Evolutionary conservation across 2,329 filamentous ascomycete species (phyloP), one percentile per base, ranked within the genome.

Genomic region (Exophiala viscosa): DNA sequence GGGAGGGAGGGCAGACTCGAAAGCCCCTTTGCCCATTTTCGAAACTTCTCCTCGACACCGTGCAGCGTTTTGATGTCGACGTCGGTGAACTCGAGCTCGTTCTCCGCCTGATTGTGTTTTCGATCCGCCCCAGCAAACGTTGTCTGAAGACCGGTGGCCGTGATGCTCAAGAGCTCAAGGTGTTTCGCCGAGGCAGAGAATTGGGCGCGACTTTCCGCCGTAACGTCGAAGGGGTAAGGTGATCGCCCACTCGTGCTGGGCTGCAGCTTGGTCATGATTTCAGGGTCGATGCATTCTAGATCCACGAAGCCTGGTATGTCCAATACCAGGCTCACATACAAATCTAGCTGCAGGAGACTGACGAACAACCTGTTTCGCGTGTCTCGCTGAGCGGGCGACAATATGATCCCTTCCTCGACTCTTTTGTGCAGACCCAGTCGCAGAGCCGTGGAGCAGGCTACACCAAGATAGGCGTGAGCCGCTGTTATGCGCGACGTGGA

Each of bases 301-400:
- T 58, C 51, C 13, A 60, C 53, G 32, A 57, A 45, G 14, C 52
- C 40, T 4, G 59, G 59, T 14, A 61, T 49, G 34, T 53, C 59
- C 8, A 61, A 36, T 6, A 61, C 52, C 8, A 59, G 45, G 36
- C 59, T 58, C 17, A 52, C 54, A 14, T 58, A 54, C 7, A 54
- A 43, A 40, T 61, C 59, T 10, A 61, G 43, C 34, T 50, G 58
- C 9, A 59, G 23, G 3, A 60, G 45, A 23, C 48, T 45, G 5
- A 58, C 45, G 28, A 56, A 54, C 8, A 59, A 44, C 38, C 57
- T 18, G 17, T 33, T 51, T 20, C 52, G 48, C 8, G 50, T 48
- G 10, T 50, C 51, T 45, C 47, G 45, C 35, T 55, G 54, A 18
- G 48, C 33, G 31, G 38, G 18, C 6, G 54, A 5, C 33, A 55